Percentiles rank a stretch among this genome's conserved stretches.
Conservation (phyloP, 2,329 filamentous ascomycete genomes). For the Pestalotiopsis sp. region DNA sequence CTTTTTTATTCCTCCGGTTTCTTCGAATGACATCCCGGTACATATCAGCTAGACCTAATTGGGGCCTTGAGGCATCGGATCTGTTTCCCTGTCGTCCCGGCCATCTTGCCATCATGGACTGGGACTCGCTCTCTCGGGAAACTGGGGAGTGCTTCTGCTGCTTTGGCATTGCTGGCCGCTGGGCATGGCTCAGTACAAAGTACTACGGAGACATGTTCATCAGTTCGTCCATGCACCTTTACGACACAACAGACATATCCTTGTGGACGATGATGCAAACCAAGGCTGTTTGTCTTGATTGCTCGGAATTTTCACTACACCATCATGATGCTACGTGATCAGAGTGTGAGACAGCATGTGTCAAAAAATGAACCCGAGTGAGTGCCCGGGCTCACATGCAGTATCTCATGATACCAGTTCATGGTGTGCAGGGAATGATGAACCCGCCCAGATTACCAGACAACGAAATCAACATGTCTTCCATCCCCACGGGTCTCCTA, state of each 20-base stretch:
- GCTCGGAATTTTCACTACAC: background rate
- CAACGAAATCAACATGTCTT: background rate
- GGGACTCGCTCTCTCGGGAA: background rate
- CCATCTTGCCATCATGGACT: background rate
- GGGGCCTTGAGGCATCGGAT: background rate
- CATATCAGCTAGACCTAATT: background rate
- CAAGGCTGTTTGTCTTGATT: background rate
- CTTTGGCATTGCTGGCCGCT: background rate
- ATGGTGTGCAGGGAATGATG: background rate
- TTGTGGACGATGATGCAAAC: background rate
- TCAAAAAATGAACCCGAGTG: background rate
- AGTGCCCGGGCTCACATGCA: background rate
- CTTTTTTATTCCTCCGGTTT: background rate
- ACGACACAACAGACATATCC: background rate
- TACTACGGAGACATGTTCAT: background rate
- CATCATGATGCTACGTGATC: background rate
- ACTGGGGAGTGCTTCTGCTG: background rate
- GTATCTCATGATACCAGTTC: background rate
- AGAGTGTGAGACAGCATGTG: constrained; percentile 3
- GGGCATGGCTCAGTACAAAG: too few relatives aligned
- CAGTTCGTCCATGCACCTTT: background rate
- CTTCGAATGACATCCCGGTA: background rate
- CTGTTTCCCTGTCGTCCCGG: background rate
- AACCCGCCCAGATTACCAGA: background rate
- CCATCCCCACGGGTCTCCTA: background rate